Evolutionary conservation across 176 grass and related monocot genomes (phyloP), one percentile per base, ranked within the genome.

Genomic region (Alopecurus myosuroides): DNA sequence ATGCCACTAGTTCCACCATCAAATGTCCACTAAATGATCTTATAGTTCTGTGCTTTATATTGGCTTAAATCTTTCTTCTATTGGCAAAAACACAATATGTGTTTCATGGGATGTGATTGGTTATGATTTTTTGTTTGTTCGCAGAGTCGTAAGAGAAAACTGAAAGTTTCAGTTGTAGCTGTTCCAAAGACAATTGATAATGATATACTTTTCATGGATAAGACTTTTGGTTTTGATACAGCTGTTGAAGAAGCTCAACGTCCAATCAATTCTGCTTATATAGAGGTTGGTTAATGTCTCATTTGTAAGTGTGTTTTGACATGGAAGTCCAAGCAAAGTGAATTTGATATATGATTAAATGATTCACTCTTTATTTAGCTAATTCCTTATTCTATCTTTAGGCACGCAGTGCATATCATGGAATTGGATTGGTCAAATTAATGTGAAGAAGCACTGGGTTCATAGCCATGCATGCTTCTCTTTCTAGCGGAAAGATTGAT

Each of bases 151-250:
- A 98, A 88, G 89, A 95, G 95, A 85, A 93, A 91, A 88, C 52
- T 98, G 80, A 98, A 98, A 86, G 89, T 98, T 76, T 90, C 95
- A 67, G 80, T 95, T 88, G 89, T 93, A 58, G 93, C 90, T 58
- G 87, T 98, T 49, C 95, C 95, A 39, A 98, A n/a, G n/a, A n/a
- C n/a, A n/a, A n/a, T n/a, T n/a, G n/a, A n/a, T n/a, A n/a, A n/a
- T n/a, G n/a, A n/a, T 88, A 98, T 98, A 89, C 95, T 91, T 81
- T 86, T 93, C 39, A 95, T 98, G 93, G 95, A 98, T 78, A 98
- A 94, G 77, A 98, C 93, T 7, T 98, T 98, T 91, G 95, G 93
- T 75, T 98, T 98, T 85, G 95, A 98, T 84, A 98, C 95, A 26
- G 93, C 93, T 82, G 93, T 98, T 53, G 95, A 98, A 92, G 92